Evolutionary conservation across 2,329 filamentous ascomycete genomes (phyloP).

Genomic region (Venturiaceae sp.): DNA sequence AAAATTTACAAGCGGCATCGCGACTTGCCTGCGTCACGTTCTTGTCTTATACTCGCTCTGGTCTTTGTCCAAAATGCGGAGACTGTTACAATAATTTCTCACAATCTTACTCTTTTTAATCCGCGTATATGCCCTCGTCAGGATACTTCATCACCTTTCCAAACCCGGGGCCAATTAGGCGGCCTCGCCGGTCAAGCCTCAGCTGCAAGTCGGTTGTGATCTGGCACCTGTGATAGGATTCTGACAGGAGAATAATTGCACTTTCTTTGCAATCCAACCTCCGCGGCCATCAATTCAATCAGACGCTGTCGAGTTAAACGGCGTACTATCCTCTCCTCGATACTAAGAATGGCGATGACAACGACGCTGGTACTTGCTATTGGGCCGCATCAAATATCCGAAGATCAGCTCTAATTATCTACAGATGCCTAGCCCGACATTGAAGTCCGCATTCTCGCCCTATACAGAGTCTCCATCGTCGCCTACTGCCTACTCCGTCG

Average conservation of each 20-base stretch:
- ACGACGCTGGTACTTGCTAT: conserved; percentile 6
- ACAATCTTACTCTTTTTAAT: neutral
- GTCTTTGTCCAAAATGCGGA: neutral
- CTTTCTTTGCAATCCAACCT: neutral
- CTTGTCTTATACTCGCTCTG: conserved; percentile 1
- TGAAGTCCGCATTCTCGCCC: conserved; percentile 39
- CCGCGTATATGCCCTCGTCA: neutral
- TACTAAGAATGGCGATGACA: conserved; percentile 6
- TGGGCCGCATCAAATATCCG: neutral
- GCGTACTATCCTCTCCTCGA: neutral
- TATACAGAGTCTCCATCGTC: conserved; percentile 42
- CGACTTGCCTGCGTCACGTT: neutral
- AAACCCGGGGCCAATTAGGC: neutral
- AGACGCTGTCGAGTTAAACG: neutral
- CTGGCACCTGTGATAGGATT: neutral
- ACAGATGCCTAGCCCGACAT: conserved; percentile 11
- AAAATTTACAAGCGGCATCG: neutral
- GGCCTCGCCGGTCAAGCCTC: conserved; percentile 1
- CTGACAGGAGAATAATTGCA: neutral
- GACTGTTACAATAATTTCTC: neutral
- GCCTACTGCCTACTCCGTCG: conserved; percentile 32
- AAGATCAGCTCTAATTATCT: neutral
- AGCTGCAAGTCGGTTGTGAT: neutral
- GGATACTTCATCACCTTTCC: neutral
- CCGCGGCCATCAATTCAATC: neutral